Evolutionary conservation across 2,329 filamentous ascomycete genomes (phyloP), one percentile per base, ranked within the genome.

Genomic region (Alternaria rosae): DNA sequence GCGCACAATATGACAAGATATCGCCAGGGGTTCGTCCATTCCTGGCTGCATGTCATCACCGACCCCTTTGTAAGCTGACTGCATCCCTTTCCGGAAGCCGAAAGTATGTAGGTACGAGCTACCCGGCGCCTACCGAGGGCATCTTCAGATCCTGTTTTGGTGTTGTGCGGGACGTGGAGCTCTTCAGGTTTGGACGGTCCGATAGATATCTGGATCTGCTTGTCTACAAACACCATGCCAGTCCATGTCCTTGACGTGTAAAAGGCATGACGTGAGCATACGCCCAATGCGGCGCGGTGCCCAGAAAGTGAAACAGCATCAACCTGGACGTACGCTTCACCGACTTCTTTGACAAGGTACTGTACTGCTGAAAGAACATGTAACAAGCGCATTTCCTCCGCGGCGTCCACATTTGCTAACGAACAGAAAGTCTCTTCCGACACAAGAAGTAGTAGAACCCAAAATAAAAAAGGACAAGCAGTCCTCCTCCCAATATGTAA

Each of bases 111-210:
- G 42, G 21, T 21, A 25, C 10, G 26, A 32, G 30, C 13, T 32
- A 25, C 54, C 23, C 32, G 42, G 57, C 57, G 26, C 52, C 42
- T 25, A 17, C 47, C 15, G 6, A 28, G 23, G 28, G 30, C 21
- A 54, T 17, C 7, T 15, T 85, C 87, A 2, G 86, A 78, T 6
- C 82, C 80, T 47, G 79, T 79, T 28, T 28, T 42, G 20, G 26
- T 25, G 56, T 53, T n/a, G 25, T 17, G 55, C 42, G 23, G 3
- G 13, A 23, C 35, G 17, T 38, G 35, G 35, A 9, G 17, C 11
- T 38, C 35, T 38, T 38, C 35, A 38, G 35, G 35, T 38, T 17
- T 17, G 15, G 35, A 38, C 35, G 35, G 35, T 38, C 35, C 35
- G 35, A 38, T 38, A 38, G 17, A 38, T 15, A 38, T 38, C 15